Evolutionary conservation across 352 stramenopile genomes (phyloP).

Genomic region (Phytophthora pinifolia): DNA sequence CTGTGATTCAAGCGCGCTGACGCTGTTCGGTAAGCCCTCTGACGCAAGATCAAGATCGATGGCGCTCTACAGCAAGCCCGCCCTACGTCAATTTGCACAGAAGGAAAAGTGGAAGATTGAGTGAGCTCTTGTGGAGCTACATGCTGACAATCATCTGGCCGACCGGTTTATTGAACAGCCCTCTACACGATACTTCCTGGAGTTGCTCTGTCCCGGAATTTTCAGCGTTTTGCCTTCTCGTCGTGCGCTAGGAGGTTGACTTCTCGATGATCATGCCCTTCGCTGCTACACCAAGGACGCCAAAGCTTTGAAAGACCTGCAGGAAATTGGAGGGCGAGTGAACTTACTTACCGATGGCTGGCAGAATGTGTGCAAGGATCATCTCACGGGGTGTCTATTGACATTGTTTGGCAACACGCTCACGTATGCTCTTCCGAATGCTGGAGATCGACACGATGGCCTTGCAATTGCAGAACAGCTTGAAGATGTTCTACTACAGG

Average conservation of each 20-base stretch:
- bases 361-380: constrained; percentile 5
- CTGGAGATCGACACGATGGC: constrained; percentile 7
- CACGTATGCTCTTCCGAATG: neutral
- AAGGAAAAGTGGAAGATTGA: constrained; percentile 7
- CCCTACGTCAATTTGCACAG: neutral
- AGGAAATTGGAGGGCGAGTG: neutral
- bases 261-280: constrained; percentile 4
- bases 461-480: constrained; percentile 6
- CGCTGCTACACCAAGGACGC: neutral
- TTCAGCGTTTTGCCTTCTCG: constrained; percentile 5
- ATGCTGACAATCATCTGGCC: neutral
- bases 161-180: constrained; percentile 5
- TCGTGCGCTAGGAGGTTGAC: neutral
- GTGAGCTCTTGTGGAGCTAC: constrained; percentile 1
- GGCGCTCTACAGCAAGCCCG: neutral
- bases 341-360: constrained; percentile 10
- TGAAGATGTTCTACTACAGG: neutral
- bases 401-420: constrained; percentile 2
- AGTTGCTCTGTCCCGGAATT: constrained; percentile 4
- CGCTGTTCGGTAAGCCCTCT: no score
- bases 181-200: neutral
- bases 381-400: neutral
- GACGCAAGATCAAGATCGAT: neutral
- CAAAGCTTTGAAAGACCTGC: neutral
- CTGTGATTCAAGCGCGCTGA: no score